These are phyloP conservation scores for Boletus sp. DNA, from an alignment of 768 basidiomycete genomes.

Conservation along the genomic window DNA sequence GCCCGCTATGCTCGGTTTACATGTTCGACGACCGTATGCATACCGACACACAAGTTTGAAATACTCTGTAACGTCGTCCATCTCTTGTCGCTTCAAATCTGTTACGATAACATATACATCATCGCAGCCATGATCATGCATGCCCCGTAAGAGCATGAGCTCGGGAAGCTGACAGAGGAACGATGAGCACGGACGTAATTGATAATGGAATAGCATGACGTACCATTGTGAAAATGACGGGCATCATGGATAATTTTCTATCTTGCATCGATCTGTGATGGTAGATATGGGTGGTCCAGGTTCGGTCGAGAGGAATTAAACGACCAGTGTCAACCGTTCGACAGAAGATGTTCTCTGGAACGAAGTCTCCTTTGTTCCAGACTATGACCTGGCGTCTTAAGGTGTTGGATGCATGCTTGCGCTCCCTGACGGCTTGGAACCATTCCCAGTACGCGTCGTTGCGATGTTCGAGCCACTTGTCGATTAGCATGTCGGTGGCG, in stretches of 20 bases:
- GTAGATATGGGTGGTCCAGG: slow-evolving; percentile 79
- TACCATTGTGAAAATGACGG: slow-evolving; percentile 79
- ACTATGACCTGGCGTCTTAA: slow-evolving; percentile 48
- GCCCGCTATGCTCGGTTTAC: slow-evolving; percentile 62
- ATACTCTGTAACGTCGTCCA: slow-evolving; percentile 78
- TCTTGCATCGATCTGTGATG: slow-evolving; percentile 76
- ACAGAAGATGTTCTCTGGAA: slow-evolving; percentile 77
- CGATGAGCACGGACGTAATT: neutral
- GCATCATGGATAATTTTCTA: slow-evolving; percentile 71
- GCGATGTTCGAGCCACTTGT: slow-evolving; percentile 80
- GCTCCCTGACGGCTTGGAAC: slow-evolving; percentile 68
- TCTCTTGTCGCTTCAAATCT: slow-evolving; percentile 73
- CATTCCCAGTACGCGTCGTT: slow-evolving; percentile 75
- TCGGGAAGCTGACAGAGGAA: slow-evolving; percentile 56
- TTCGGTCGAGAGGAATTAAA: slow-evolving; percentile 74
- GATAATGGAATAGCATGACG: slow-evolving; percentile 11
- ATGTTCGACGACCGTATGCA: slow-evolving; percentile 55
- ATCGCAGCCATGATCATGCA: slow-evolving; percentile 79
- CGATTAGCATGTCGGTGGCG: slow-evolving; percentile 73
- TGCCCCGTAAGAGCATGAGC: slow-evolving; percentile 73
- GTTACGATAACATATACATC: slow-evolving; percentile 78
- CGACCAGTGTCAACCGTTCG: slow-evolving; percentile 76
- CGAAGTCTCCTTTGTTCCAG: slow-evolving; percentile 68
- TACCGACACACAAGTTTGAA: slow-evolving; percentile 70
- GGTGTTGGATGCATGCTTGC: slow-evolving; percentile 53